These are phyloP conservation scores for Parsonsia alboflavescens DNA, from an alignment of 257 asterid species.

Conservation along the genomic window DNA sequence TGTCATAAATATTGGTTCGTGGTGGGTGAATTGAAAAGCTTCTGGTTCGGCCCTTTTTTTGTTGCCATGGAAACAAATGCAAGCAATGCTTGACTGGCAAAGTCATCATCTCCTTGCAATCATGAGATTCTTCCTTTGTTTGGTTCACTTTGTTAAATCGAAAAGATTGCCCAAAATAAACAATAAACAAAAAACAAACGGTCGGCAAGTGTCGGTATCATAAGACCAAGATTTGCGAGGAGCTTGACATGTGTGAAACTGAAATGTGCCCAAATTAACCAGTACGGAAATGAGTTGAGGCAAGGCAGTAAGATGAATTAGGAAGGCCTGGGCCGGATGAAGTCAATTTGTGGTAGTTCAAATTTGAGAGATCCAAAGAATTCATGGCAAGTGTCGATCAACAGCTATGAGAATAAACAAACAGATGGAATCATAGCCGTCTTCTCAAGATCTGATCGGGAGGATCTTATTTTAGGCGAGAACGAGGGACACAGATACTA, in stretches of 20 bases:
- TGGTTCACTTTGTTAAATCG: background rate
- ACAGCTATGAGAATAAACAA: background rate
- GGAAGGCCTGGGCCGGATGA: no score
- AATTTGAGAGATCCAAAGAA: constrained; percentile 1
- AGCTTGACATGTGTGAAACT: background rate
- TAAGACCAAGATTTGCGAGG: background rate
- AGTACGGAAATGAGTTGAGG: background rate
- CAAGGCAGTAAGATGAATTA: background rate
- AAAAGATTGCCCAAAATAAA: no score
- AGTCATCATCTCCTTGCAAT: background rate
- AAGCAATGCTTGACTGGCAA: background rate
- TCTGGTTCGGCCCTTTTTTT: no score
- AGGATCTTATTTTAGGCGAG: background rate
- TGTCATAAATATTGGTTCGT: no score
- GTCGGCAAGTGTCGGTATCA: background rate
- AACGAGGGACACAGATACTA: background rate
- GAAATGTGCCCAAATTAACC: no score
- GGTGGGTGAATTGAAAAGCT: no score
- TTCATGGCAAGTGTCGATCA: background rate
- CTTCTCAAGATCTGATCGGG: background rate
- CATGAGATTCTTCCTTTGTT: background rate
- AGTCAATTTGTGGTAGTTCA: no score
- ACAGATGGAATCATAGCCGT: background rate
- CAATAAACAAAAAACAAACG: no score
- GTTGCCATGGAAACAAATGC: no score